A percentile compares a stretch with the other conserved stretches of the same genome.
phyloP scores from a whole-genome alignment of 2,329 filamentous ascomycete species.

The Aspergillus ibericus region DNA sequence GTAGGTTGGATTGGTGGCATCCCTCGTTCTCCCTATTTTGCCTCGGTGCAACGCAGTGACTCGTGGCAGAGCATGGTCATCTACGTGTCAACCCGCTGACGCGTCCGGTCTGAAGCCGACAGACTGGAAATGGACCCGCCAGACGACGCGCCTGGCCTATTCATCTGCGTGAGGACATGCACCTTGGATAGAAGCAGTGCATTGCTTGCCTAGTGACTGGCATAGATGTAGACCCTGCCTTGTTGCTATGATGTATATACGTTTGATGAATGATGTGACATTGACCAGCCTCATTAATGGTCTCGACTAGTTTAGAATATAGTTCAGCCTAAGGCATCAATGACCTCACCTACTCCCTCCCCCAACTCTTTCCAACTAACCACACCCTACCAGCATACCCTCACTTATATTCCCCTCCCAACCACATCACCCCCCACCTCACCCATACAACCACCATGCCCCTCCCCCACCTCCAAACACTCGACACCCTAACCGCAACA shows the following conservation, averaged over 20 bases:
- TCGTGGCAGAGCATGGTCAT: constrained; percentile 1
- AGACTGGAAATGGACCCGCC: neutral
- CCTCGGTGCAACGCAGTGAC: constrained; percentile 5
- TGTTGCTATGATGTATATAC: constrained; percentile 1
- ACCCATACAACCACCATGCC: neutral
- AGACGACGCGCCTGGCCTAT: neutral
- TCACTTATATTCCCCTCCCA: neutral
- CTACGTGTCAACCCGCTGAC: neutral
- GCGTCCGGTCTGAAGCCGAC: neutral
- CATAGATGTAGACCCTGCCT: neutral
- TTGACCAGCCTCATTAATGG: no score
- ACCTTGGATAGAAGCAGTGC: neutral
- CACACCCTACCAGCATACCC: neutral
- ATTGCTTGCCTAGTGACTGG: neutral
- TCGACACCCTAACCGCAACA: constrained; percentile 51
- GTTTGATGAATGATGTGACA: constrained; percentile 1
- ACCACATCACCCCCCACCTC: neutral
- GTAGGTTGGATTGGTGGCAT: constrained; percentile 16
- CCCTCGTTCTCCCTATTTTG: neutral
- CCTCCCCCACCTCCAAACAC: constrained; percentile 40
- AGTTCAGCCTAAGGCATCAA: constrained; percentile 9
- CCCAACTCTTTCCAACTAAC: neutral
- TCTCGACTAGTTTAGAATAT: no score
- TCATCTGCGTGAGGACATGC: neutral
- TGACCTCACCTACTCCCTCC: neutral